Base-by-base conservation (phyloP, 2,329 filamentous ascomycete genomes). In the Xylaria digitata region DNA sequence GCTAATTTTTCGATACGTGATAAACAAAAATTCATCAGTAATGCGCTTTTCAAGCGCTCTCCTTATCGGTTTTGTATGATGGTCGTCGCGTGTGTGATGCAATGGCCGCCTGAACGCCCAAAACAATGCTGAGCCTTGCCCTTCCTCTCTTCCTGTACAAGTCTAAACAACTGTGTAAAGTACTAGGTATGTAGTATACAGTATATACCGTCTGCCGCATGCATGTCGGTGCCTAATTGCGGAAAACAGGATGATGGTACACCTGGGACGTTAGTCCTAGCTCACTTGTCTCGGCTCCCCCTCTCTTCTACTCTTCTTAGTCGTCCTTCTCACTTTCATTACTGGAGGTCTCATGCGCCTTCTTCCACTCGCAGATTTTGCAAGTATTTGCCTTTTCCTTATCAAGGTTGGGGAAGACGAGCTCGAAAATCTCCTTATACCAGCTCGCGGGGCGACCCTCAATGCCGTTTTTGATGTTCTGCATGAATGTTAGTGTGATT, bases 391-490 rank as follows among this genome's bases (percentile, higher is more conserved):
- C 93, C 67, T 87, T 81, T 48, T 90, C 86, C 68, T 83, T 85
- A 80, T 97, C 92, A 19, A 98, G 80, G 70, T 91, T 84, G 43
- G 92, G 89, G 84, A 99, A 99, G 73, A 98, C 89, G 68, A 97
- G 85, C 70, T 95, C 87, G 78, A 97, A 98, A 57, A 99, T 93
- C 72, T 99, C 94, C 6, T 87, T 87, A 83, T 98, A 99, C 96
- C 96, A 99, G 76, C 87, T 90, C 19, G 95, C 95, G 0, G 96
- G 91, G 73, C 91, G 92, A 75, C 96, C 96, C 80, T 97, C 90
- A 69, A 99, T 92, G 72, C 94, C 94, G 76, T 97, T 88, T 82
- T 98, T 99, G 84, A 99, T 99, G 78, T 98, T 98, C 96, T 99
- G 78, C 65, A 63, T 40, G 13, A 43, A 53, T 61, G 49, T 70